These are phyloP conservation scores for Penicillium sp. DNA, from an alignment of 2,329 filamentous ascomycete species.

Conservation along the genomic window DNA sequence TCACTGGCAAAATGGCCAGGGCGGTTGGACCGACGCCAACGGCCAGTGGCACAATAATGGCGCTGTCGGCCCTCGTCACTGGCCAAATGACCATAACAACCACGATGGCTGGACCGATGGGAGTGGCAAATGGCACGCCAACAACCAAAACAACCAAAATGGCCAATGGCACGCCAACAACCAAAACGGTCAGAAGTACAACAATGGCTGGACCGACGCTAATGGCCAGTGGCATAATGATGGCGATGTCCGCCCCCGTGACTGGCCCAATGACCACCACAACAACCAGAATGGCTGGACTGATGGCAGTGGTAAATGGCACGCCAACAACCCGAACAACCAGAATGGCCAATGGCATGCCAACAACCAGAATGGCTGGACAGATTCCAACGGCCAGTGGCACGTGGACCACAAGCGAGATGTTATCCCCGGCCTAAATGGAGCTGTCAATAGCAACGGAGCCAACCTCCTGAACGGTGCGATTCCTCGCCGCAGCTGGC, in stretches of 20 bases:
- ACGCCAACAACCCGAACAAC: background rate
- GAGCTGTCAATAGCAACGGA: background rate
- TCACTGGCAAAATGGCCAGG: slow-evolving; percentile 15
- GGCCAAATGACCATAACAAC: too few species aligned
- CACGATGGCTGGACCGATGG: too few species aligned
- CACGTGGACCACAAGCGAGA: slow-evolving; percentile 1
- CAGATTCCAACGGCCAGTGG: slow-evolving; percentile 16
- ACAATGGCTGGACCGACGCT: slow-evolving; percentile 15
- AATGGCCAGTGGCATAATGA: background rate
- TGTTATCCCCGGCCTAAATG: background rate
- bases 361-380: slow-evolving; percentile 12
- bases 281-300: too few species aligned
- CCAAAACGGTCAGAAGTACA: background rate
- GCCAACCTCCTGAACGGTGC: background rate
- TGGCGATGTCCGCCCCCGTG: too few species aligned
- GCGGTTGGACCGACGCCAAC: too few species aligned
- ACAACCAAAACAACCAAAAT: slow-evolving; percentile 3
- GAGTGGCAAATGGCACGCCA: too few species aligned
- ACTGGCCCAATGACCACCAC: too few species aligned
- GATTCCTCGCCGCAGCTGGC: too few species aligned
- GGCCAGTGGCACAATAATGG: too few species aligned
- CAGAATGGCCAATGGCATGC: slow-evolving; percentile 8
- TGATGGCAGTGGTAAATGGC: too few species aligned
- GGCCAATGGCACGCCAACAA: slow-evolving; percentile 7
- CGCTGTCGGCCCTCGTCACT: too few species aligned